Evolutionary conservation across 2,329 filamentous ascomycete species (phyloP), one percentile per base, ranked within the genome.

Genomic region (Alternaria panax): DNA sequence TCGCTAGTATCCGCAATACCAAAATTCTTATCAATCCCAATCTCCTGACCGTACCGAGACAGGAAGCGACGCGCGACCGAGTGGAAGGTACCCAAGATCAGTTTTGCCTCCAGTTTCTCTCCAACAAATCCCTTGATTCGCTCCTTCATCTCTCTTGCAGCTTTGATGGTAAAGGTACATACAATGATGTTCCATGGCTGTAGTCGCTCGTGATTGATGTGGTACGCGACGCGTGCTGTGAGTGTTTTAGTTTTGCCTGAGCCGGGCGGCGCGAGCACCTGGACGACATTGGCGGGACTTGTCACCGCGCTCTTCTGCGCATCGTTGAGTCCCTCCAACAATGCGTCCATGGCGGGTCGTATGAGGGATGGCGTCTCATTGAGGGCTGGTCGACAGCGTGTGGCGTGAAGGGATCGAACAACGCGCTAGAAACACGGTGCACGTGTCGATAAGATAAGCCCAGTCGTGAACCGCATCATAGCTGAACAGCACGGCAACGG

Each of bases 141-240:
- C 72, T 92, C 88, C 71, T 93, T 92, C 94, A 99, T 99, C 81
- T 98, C 94, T 18, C 85, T 87, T 18, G 93, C 92, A 1, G 95
- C 93, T 78, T 98, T 98, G 76, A 97, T 93, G 2, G 95, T 99
- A 75, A 99, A 99, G 0, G 94, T 98, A 62, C 94, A 95, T 60
- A 97, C 94, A 60, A 99, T 89, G 70, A 98, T 88, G 80, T 97
- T 92, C 80, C 91, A 88, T 71, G 94, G 94, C 57, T 87, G 86
- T 68, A 92, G 87, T 41, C 89, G 87, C 68, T 87, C 81, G 69
- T 90, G 84, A 51, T 89, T 86, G 54, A 97, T 86, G 28, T 97
- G 87, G 84, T 94, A 96, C 69, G 93, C 93, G 58, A 97, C 92
- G 63, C 95, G 90, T 43, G 93, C 92, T 0, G 93, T 97, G 54